Conservation (phyloP, 139 green algal genomes). For the Micractinium conductrix region DNA sequence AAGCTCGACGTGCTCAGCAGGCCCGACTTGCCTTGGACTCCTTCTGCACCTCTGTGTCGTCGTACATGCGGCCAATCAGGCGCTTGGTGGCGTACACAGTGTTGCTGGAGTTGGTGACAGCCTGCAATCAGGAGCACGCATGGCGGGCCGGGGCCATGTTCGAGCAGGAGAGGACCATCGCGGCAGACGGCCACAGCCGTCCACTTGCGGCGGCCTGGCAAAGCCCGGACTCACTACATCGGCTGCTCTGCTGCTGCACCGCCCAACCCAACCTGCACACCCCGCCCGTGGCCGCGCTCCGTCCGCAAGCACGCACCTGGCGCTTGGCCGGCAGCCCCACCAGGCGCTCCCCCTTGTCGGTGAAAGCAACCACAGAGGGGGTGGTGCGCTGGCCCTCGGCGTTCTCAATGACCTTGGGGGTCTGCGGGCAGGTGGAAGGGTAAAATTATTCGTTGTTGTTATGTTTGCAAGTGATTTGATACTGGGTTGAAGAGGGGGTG, state of each 20-base stretch:
- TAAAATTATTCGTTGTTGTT: no score
- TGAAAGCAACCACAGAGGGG: conserved; percentile 98
- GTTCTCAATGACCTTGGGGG: conserved; percentile 97
- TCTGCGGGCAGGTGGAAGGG: conserved; percentile 49
- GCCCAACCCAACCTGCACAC: no score
- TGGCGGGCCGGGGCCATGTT: no score
- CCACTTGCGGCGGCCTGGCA: no score
- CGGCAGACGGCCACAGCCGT: no score
- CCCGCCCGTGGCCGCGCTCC: neutral
- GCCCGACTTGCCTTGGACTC: conserved; percentile 90
- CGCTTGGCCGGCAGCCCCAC: conserved; percentile 96
- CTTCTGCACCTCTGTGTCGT: conserved; percentile 93
- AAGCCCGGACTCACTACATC: no score
- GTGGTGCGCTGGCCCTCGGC: conserved; percentile 96
- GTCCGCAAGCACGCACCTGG: conserved; percentile 62
- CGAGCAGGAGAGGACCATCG: no score
- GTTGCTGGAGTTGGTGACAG: conserved; percentile 97
- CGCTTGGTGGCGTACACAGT: conserved; percentile 99
- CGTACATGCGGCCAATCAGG: conserved; percentile 93
- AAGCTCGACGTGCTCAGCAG: no score
- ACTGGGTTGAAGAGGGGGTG: no score
- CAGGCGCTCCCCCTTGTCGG: conserved; percentile 95
- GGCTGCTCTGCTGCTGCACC: no score
- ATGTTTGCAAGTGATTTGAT: no score
- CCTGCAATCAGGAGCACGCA: no score